Evolutionary conservation across 2,329 filamentous ascomycete species (phyloP), one percentile per base, ranked within the genome.

Genomic region (Epichloe coenophiala): DNA sequence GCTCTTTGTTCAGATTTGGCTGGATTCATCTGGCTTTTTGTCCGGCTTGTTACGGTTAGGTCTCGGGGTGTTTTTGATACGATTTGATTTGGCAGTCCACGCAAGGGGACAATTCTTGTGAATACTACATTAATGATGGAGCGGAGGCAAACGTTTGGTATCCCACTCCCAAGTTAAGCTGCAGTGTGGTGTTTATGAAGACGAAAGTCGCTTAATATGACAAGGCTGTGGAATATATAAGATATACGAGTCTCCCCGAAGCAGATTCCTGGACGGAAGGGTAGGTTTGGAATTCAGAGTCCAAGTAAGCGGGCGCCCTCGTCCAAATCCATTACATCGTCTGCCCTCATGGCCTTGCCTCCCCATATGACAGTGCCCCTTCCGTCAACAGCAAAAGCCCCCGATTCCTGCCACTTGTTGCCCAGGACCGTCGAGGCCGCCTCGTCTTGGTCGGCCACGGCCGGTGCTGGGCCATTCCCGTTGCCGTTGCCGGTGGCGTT

Each of bases 361-460:
- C 71, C 73, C 71, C 71, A 78, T 8, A 75, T 65, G 2, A 78
- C 69, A 7, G 67, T 71, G 8, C 73, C 74, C 13, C 68, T 65
- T 1, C 70, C 70, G 52, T 78, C 72, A 3, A 77, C 63, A 4
- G 74, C 72, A 61, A 75, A 78, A 2, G 72, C 68, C 0, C 74
- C 74, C 2, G 72, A 68, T 58, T 75, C 71, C 60, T 77, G 75
- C 75, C 75, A 78, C 64, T 77, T 77, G 56, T 76, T 78, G 2
- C 75, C 72, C 68, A 76, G 69, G 5, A 70, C 67, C 38, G 68
- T 75, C 27, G 63, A 65, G 0, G 69, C 66, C 0, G 67, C 72
- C 3, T 65, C 63, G 5, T 57, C 61, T 4, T 61, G 62, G 5
- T 60, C 39, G n/a, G 39, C 19, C 31, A 31, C 31, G 39, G 3